Conservation (phyloP, 192 early-diverging fungal species). For the Mortierella claussenii region DNA sequence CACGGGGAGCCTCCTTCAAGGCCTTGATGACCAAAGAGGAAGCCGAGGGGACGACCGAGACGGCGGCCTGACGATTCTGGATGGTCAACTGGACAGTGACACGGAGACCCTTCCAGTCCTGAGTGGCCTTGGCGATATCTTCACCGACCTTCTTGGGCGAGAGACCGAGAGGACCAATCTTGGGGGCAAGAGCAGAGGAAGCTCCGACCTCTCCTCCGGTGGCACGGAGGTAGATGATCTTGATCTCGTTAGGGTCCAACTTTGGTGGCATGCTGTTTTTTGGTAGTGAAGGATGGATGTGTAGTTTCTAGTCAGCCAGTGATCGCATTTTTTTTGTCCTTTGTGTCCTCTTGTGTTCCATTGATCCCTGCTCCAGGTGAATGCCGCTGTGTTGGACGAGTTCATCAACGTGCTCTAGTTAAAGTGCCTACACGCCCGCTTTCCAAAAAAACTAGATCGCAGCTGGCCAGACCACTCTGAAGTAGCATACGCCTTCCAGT, state of each 20-base stretch:
- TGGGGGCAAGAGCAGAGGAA: conserved; percentile 97
- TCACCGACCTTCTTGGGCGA: conserved; percentile 99
- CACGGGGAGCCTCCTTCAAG: conserved; percentile 96
- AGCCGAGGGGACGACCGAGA: conserved; percentile 96
- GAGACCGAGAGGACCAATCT: conserved; percentile 99
- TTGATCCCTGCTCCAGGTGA: no score
- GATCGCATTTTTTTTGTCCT: no score
- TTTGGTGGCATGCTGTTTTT: conserved; percentile 82
- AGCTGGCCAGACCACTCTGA: no score
- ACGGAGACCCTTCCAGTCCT: conserved; percentile 99
- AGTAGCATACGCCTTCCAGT: no score
- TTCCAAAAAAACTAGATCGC: no score
- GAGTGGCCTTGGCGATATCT: conserved; percentile 99
- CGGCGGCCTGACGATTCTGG: conserved; percentile 99
- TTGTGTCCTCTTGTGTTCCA: no score
- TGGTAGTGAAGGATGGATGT: not conserved
- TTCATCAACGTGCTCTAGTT: no score
- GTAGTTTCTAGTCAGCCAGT: no score
- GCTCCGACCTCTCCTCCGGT: conserved; percentile 98
- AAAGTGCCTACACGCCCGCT: no score
- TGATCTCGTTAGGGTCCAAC: conserved; percentile 85
- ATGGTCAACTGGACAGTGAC: conserved; percentile 98
- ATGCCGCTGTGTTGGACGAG: no score
- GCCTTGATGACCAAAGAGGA: conserved; percentile 97
- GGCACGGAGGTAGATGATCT: conserved; percentile 91